Percentiles rank a stretch among this genome's conserved stretches.
These are phyloP conservation scores for Ogataea kodamae DNA, from an alignment of 805 yeast genomes.

Conservation along the genomic window DNA sequence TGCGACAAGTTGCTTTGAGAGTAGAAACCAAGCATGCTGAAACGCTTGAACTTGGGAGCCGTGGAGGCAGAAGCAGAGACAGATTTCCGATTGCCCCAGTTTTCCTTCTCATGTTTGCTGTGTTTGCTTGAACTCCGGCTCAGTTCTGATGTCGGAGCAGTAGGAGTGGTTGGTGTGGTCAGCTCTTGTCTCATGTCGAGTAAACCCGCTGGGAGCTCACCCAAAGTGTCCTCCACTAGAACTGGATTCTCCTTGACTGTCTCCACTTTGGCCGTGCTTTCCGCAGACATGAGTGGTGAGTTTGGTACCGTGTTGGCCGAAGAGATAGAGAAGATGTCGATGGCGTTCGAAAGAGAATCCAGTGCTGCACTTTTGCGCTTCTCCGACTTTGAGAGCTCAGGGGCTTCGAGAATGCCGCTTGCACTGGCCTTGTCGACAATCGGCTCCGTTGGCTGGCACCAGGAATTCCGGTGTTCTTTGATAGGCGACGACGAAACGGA, in stretches of 20 bases:
- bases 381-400: conserved; percentile 20
- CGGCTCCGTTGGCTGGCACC: conserved; percentile 33
- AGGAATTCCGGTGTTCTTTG: conserved; percentile 29
- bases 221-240: conserved; percentile 2
- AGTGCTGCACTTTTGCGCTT: conserved; percentile 33
- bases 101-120: conserved; percentile 25
- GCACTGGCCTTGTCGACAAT: conserved; percentile 32
- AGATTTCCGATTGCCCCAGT: conserved; percentile 21
- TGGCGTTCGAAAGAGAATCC: conserved; percentile 33
- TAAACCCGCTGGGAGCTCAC: conserved; percentile 1
- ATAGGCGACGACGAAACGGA: conserved; percentile 28
- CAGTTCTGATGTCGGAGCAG: conserved; percentile 3
- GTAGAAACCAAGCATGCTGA: conserved; percentile 33
- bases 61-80: conserved; percentile 10
- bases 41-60: conserved; percentile 29
- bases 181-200: conserved; percentile 1
- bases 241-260: conserved; percentile 1
- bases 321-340: conserved; percentile 28
- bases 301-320: conserved; percentile 17
- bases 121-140: conserved; percentile 12
- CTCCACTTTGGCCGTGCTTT: conserved; percentile 8
- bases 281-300: conserved; percentile 15
- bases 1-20: conserved; percentile 17
- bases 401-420: conserved; percentile 27
- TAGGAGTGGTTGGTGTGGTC: conserved; percentile 1